Conservation (phyloP, 179 eudicot species). For the Amaranthus tricolor region DNA sequence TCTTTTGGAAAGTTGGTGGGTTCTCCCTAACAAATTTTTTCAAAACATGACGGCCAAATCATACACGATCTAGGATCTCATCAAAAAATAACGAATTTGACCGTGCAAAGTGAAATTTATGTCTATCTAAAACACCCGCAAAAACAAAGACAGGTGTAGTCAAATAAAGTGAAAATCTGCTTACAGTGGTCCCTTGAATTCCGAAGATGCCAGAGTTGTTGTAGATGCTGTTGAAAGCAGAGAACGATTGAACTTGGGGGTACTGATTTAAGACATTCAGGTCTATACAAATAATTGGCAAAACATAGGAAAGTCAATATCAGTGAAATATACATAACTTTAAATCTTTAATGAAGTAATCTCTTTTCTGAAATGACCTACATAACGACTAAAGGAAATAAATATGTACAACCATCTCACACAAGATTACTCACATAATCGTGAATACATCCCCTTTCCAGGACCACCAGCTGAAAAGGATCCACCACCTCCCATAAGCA, state of each 20-base stretch:
- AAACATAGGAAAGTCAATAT: background rate
- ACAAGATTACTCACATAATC: slow-evolving; percentile 64
- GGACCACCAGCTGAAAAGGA: slow-evolving; percentile 99
- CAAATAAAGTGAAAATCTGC: slow-evolving; percentile 24
- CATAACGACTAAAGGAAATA: background rate
- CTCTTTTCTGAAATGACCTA: background rate
- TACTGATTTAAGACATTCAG: slow-evolving; percentile 67
- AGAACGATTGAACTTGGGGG: slow-evolving; percentile 69
- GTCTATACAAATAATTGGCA: slow-evolving; percentile 43
- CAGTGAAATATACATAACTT: background rate
- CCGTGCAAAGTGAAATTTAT: background rate
- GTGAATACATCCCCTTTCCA: slow-evolving; percentile 98
- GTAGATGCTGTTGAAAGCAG: slow-evolving; percentile 83
- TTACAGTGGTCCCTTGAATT: slow-evolving; percentile 91
- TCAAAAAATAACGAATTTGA: background rate
- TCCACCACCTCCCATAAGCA: slow-evolving; percentile 99
- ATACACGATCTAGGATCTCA: background rate
- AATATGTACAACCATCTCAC: background rate
- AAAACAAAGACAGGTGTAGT: background rate
- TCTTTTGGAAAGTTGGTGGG: too few species aligned
- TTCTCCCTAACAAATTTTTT: background rate
- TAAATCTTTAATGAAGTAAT: background rate
- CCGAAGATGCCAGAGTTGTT: slow-evolving; percentile 83
- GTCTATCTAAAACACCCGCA: background rate
- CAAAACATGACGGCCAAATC: background rate